Evolutionary conservation across 2,329 filamentous ascomycete species (phyloP), one percentile per base, ranked within the genome.

Genomic region (Penicillium sp.): DNA sequence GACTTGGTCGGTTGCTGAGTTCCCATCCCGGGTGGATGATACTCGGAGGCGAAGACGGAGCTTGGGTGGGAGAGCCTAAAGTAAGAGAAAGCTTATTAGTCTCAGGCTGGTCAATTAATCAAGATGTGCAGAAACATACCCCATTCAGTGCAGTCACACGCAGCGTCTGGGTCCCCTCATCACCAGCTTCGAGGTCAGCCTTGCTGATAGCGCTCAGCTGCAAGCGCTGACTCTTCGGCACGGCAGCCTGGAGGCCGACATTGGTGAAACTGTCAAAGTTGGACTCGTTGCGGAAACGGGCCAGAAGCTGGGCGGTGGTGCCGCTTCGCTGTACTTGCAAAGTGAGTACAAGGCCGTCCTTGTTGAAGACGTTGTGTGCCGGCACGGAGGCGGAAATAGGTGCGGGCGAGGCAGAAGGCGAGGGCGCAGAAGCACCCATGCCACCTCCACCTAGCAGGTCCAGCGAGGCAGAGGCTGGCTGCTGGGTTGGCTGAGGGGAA

Each of bases 211-310:
- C 91, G 74, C 96, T 89, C 65, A 99, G 80, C 74, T 97, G 92
- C 70, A 99, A 79, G 75, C 95, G 96, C 78, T 99, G 95, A 47
- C 90, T 92, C 79, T 98, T 99, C 8, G 95, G 95, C 55, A 99
- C 95, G 0, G 95, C 95, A 45, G 94, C 95, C 76, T 99, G 95
- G 65, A 99, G 76, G 28, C 91, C 91, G 34, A 98, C 90, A 48
- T 85, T 86, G 15, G 88, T 88, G 51, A 98, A 82, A 14, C 81
- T 79, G 14, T 83, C 83, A 34, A 89, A 86, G 59, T 83, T 82
- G 14, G 88, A 89, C 0, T 79, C 85, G 75, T 98, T 98, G 41
- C 85, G 86, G 82, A 99, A 99, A 8, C 88, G 87, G 15, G 92
- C 92, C 52, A 89, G 82, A 6, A 96, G 88, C 73, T 96, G 92